phyloP scores from a whole-genome alignment of 202 grass and related monocot genomes.

The Digitaria exilis region DNA sequence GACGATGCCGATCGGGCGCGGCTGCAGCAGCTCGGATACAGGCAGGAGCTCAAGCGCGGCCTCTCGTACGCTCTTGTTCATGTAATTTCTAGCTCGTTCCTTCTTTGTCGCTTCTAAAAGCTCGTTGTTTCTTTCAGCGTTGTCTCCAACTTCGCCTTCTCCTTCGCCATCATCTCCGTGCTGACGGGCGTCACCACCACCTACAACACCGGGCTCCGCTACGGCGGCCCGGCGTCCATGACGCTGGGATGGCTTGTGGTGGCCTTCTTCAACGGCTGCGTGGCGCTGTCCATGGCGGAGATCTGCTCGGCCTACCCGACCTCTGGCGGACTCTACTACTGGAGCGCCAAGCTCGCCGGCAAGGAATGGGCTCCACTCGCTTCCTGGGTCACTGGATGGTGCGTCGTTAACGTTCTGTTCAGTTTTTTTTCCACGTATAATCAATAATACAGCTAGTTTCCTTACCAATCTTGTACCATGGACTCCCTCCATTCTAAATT shows the following conservation, averaged over 20 bases:
- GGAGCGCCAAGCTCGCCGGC: conserved; percentile 85
- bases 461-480: background rate
- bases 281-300: conserved; percentile 82
- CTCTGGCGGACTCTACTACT: conserved; percentile 87
- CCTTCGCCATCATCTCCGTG: conserved; percentile 85
- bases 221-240: conserved; percentile 74
- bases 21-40: conserved; percentile 81
- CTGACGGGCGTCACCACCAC: conserved; percentile 69
- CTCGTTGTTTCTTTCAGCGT: conserved; percentile 16
- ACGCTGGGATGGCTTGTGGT: conserved; percentile 68
- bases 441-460: background rate
- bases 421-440: background rate
- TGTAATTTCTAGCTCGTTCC: too few species aligned
- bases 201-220: conserved; percentile 77
- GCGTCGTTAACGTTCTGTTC: background rate
- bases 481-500: too few species aligned
- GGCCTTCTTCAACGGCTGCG: conserved; percentile 47
- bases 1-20: conserved; percentile 57
- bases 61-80: conserved; percentile 54
- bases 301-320: conserved; percentile 88
- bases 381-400: conserved; percentile 87
- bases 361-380: conserved; percentile 67
- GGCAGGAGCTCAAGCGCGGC: conserved; percentile 91
- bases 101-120: background rate
- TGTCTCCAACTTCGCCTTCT: conserved; percentile 85